Evolutionary conservation across 805 yeast genomes (phyloP), one percentile per base, ranked within the genome.

Genomic region (Nakazawaea molendinolei): DNA sequence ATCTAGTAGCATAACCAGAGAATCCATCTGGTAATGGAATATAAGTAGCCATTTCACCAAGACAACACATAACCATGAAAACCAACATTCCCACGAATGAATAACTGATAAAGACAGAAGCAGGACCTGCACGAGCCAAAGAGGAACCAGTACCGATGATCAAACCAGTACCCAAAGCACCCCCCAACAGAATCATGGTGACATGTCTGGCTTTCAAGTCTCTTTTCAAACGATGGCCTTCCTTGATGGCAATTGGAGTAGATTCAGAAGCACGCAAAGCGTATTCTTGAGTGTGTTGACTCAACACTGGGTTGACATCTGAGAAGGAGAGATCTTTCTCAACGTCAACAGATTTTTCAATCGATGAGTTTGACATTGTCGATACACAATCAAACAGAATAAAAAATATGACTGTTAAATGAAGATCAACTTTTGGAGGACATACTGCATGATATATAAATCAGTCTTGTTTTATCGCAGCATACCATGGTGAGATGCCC

Each of bases 151-250:
- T 79, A 49, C 89, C 86, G 46, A 84, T 79, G 45, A 84, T 63
- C 39, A 84, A 65, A 51, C 89, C 94, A 1, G 92, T 82, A 38
- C 92, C 92, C 35, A 84, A 59, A 7, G 90, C 84, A 46, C 92
- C 90, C 46, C 92, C 94, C 45, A 85, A 74, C 44, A 92, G 76
- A 58, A 73, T 71, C 78, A 73, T 71, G 34, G 73, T 62, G 45
- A 71, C 67, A 42, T 71, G 78, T 44, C 79, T 54, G 8, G 76
- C 59, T 37, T 69, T 63, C 28, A 71, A 53, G 5, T 60, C 68
- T 45, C 65, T 64, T 40, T 65, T 67, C 45, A 70, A 60, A 40
- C 60, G 52, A 39, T 64, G 70, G 5, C 74, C 74, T 22, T 64
- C 70, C 8, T 51, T 53, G 10, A 45, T 38, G 20, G 65, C 65